Conservation (phyloP, 768 basidiomycete genomes). For the Boletus rubroflammeus region DNA sequence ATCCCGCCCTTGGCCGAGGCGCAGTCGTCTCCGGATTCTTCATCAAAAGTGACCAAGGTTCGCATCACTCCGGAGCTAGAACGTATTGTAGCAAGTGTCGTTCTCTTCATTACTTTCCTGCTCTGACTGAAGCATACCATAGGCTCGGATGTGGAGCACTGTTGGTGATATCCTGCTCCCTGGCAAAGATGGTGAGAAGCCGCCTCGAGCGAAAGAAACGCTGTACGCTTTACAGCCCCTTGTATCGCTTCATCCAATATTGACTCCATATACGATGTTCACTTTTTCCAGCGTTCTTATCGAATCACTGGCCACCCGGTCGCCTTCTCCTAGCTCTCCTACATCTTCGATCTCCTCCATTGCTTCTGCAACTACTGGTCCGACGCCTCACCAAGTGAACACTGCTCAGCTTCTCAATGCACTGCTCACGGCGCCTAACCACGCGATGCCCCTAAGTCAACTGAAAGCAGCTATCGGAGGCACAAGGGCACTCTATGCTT, state of each 20-base stretch:
- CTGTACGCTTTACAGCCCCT: constrained; percentile 42
- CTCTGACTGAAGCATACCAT: not conserved
- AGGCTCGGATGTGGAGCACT: constrained; percentile 70
- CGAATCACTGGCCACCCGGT: constrained; percentile 48
- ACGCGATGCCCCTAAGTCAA: constrained; percentile 57
- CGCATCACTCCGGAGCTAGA: constrained; percentile 63
- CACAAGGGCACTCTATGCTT: constrained; percentile 66
- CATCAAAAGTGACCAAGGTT: constrained; percentile 35
- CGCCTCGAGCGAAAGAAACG: constrained; percentile 55
- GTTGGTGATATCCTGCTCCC: constrained; percentile 63
- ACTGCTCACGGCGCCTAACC: constrained; percentile 52
- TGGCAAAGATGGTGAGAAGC: constrained; percentile 41
- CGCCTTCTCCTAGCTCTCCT: constrained; percentile 54
- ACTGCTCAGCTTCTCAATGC: constrained; percentile 63
- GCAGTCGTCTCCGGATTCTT: constrained; percentile 11
- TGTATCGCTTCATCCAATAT: not conserved
- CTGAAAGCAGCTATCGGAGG: constrained; percentile 59
- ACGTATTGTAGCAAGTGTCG: constrained; percentile 51
- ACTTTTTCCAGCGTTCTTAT: constrained; percentile 47
- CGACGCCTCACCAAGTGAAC: constrained; percentile 66
- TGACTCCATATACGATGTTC: not conserved
- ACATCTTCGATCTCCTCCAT: constrained; percentile 53
- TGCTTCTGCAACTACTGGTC: constrained; percentile 34
- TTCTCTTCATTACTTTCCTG: not conserved
- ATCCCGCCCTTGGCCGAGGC: not conserved